Base-by-base conservation (phyloP, 164 flowering plant species). In the Annona squamosa region DNA sequence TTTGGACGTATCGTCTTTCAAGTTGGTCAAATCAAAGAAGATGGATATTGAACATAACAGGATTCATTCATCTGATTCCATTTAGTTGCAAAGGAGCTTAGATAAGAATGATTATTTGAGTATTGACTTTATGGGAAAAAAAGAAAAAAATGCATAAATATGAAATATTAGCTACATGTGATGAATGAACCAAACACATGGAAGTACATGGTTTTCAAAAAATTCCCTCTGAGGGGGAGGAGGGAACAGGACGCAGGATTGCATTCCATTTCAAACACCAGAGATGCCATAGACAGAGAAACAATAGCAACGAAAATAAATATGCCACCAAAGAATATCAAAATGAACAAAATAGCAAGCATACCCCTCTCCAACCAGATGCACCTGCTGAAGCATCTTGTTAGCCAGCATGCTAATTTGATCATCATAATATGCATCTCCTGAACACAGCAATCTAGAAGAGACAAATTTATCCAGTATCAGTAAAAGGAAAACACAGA, bases 351-450 rank as follows among this genome's bases (percentile, higher is more conserved):
- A 52, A 37, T 44, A 13, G n/a, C 41, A 59, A 69, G 71, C 89
- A 75, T 88, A 93, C 98, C 98, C 96, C 83, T 85, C 85, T 71
- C 96, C 96, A 3, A 90, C 77, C 75, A 86, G 73, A 71, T 88
- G 98, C n/a, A 82, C 86, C 71, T 87, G 87, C 16, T 74, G 84
- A 77, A 88, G 81, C 94, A 93, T 81, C 69, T 72, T 77, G 71
- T 85, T 83, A 69, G 85, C 75, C 41, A 84, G 66, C 68, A 74
- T 63, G 65, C 77, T 79, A 71, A 85, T 66, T 82, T 81, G 71
- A 56, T 88, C 89, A 59, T 87, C 93, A 79, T 65, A 85, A 73
- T 87, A 84, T 4, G 87, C 86, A 78, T 90, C 97, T 75, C 81
- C 88, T 73, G 88, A 17, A 4, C 89, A 84, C 84, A 91, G 77